Base-by-base conservation (phyloP, 1,284 basidiomycete genomes). In the Cryptococcus sp. region DNA sequence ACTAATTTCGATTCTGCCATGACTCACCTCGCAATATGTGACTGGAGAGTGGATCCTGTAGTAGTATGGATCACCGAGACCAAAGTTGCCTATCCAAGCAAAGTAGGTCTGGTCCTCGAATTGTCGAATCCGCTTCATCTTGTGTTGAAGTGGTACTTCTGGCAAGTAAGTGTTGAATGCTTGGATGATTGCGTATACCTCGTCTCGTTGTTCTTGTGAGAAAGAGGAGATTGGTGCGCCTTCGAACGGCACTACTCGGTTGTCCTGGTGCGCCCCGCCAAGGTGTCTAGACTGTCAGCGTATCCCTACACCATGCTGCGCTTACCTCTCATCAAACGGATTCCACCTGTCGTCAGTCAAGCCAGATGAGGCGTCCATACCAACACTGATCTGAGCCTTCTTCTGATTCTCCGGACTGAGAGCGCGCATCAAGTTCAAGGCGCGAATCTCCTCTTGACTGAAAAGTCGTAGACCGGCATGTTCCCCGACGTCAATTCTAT, bases 151-250 rank as follows among this genome's bases (percentile, higher is more conserved):
- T 2, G 73, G 66, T 1, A 59, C 64, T 23, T 60, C 57, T 1
- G 74, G 74, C 4, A 76, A 67, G 55, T 74, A 74, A 22, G 55
- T 60, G 68, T 78, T 78, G 69, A 80, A 77, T 20, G 76, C 61
- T 45, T 59, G 55, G 34, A 76, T 44, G 46, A 74, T 61, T 16
- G 57, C 52, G 58, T 67, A 72, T n/a, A 76, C 52, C 45, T 67
- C 54, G 23, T 68, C 65, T 25, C 62, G 53, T 55, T 76, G 74
- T 10, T 55, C 58, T 0, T 54, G 40, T 0, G 67, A 67, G 55
- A 77, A 65, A n/a, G 47, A 17, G 8, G 63, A 66, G 54, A 75
- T 65, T 5, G 66, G 66, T 41, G 62, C 63, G 22, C 72, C 73
- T 50, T 73, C 72, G 62, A 61, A 75, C 0, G 75, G 74, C 1